These are phyloP conservation scores for Neltuma alba DNA, from an alignment of 306 rosid genomes.

Conservation along the genomic window DNA sequence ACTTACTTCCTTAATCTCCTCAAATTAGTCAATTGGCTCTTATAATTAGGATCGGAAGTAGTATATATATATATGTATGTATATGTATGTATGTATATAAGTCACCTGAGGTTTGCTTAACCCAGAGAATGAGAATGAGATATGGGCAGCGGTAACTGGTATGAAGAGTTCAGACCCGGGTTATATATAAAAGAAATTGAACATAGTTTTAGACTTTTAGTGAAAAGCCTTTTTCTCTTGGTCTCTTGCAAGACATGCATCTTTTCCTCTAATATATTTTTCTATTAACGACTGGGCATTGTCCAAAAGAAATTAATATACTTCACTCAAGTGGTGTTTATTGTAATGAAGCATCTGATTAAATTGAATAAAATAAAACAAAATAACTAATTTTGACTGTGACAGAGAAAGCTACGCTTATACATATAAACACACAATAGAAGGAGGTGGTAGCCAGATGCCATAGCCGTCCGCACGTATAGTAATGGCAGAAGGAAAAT, in stretches of 20 bases:
- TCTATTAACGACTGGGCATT: neutral
- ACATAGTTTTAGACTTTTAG: neutral
- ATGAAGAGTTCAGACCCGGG: neutral
- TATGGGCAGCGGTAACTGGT: neutral
- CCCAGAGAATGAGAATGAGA: neutral
- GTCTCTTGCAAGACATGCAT: neutral
- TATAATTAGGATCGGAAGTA: too few species aligned
- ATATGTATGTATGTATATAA: too few species aligned
- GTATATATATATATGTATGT: too few species aligned
- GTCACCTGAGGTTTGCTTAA: neutral
- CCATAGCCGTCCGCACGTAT: slow-evolving; percentile 1
- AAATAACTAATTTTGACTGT: neutral
- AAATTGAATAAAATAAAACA: neutral
- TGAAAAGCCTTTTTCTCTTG: neutral
- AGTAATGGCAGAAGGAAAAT: slow-evolving; percentile 1
- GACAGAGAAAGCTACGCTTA: neutral
- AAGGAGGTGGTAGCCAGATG: neutral
- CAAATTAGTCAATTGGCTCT: too few species aligned
- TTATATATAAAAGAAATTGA: neutral
- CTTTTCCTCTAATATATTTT: neutral
- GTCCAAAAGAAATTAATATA: neutral
- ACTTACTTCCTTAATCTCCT: too few species aligned
- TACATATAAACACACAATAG: neutral
- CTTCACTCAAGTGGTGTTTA: neutral
- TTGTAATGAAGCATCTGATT: neutral